These are phyloP conservation scores for Tolypocladium sp. DNA, from an alignment of 2,329 filamentous ascomycete species.

Conservation along the genomic window DNA sequence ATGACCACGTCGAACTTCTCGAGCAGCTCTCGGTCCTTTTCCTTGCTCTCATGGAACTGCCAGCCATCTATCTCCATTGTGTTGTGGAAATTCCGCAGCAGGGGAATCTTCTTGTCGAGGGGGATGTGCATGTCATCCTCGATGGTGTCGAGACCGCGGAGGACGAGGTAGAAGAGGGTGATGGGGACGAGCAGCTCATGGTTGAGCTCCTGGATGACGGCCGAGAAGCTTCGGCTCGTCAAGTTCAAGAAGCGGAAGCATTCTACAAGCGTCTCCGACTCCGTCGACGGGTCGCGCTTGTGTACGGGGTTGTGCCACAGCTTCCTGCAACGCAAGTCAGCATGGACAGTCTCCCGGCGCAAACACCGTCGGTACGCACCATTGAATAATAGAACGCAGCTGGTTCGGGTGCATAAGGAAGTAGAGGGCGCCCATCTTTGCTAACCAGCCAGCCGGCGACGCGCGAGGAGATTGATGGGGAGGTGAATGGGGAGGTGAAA, in stretches of 20 bases:
- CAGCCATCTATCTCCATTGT: constrained; percentile 77
- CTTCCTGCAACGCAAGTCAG: constrained; percentile 54
- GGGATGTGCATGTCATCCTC: constrained; percentile 97
- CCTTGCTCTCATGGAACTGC: constrained; percentile 81
- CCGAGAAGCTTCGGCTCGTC: constrained; percentile 87
- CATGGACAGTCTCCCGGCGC: background rate
- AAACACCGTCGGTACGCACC: constrained; percentile 43
- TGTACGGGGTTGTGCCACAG: constrained; percentile 94
- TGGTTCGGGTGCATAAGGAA: constrained; percentile 67
- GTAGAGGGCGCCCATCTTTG: constrained; percentile 58
- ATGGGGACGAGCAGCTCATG: constrained; percentile 87
- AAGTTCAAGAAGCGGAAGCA: constrained; percentile 81
- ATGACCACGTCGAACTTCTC: constrained; percentile 88
- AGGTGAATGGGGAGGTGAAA: background rate
- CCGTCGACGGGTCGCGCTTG: constrained; percentile 66
- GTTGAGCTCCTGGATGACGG: constrained; percentile 93
- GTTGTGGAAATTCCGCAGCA: constrained; percentile 74
- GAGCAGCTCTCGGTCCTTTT: constrained; percentile 88
- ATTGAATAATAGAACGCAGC: constrained; percentile 79
- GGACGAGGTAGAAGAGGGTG: constrained; percentile 82
- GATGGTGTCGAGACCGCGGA: constrained; percentile 93
- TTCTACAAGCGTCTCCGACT: constrained; percentile 62
- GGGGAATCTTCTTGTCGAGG: constrained; percentile 71
- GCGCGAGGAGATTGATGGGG: background rate
- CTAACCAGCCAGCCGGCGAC: constrained; percentile 1